Conservation (phyloP, 306 rosid genomes). For the Malus asiatica region DNA sequence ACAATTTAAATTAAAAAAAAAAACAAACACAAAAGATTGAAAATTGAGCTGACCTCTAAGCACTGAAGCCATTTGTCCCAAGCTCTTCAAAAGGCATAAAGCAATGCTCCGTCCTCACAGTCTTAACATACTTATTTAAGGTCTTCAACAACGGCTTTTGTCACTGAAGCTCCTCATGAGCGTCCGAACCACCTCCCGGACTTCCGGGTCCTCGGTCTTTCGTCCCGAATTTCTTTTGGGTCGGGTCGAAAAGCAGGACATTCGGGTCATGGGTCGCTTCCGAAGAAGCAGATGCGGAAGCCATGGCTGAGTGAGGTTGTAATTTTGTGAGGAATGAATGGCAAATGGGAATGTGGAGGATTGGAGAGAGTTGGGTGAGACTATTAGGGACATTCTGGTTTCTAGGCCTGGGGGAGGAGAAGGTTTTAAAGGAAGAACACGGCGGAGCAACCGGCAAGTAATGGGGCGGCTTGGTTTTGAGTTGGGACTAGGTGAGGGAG, state of each 20-base stretch:
- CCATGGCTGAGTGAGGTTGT: slow-evolving; percentile 22
- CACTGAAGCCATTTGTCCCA: slow-evolving; percentile 51
- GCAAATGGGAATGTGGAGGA: slow-evolving; percentile 7
- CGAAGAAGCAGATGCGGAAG: slow-evolving; percentile 6
- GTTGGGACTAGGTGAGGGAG: not conserved
- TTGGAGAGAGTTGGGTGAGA: slow-evolving; percentile 25
- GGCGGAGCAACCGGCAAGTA: not conserved
- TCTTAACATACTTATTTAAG: slow-evolving; percentile 56
- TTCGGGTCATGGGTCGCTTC: slow-evolving; percentile 11
- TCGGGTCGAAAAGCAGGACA: slow-evolving; percentile 37
- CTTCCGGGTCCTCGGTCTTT: slow-evolving; percentile 37
- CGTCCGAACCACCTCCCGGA: slow-evolving; percentile 51
- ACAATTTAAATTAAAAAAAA: not conserved
- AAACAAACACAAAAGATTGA: too few species aligned
- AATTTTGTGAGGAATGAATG: slow-evolving; percentile 16
- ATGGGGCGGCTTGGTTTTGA: not conserved
- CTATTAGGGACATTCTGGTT: slow-evolving; percentile 20
- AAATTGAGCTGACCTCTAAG: not conserved
- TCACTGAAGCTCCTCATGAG: slow-evolving; percentile 50
- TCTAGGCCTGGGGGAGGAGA: not conserved
- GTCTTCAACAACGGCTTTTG: slow-evolving; percentile 66
- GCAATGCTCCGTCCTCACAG: slow-evolving; percentile 74
- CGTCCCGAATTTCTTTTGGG: slow-evolving; percentile 22
- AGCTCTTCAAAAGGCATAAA: slow-evolving; percentile 80
- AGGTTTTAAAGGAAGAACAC: not conserved